A percentile compares a stretch with the other conserved stretches of the same genome.
These are phyloP conservation scores for Ceratopteris richardii DNA, from an alignment of 75 land plant genomes.

Conservation along the genomic window DNA sequence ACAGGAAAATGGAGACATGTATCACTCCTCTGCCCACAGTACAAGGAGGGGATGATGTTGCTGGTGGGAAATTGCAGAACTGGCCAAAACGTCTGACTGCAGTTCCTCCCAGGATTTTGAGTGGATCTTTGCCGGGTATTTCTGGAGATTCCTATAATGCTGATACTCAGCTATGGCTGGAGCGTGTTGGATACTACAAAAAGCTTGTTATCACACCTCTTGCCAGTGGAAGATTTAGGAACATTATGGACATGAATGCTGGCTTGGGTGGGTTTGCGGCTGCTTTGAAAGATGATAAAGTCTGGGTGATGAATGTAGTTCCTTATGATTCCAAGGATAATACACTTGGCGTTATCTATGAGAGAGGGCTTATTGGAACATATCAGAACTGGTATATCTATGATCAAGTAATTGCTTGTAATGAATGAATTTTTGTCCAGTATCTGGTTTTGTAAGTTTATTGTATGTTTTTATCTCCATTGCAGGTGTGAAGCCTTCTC, in stretches of 20 bases:
- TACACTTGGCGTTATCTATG: slow-evolving; percentile 73
- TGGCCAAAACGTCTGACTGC: slow-evolving; percentile 68
- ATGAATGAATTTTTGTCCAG: no score
- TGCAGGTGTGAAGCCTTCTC: slow-evolving; percentile 89
- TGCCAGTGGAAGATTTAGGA: slow-evolving; percentile 50
- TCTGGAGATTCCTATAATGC: slow-evolving; percentile 38
- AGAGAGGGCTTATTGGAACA: slow-evolving; percentile 79
- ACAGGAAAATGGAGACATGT: slow-evolving; percentile 66
- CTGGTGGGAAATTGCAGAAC: slow-evolving; percentile 60
- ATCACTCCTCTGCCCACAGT: slow-evolving; percentile 72
- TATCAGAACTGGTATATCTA: slow-evolving; percentile 66
- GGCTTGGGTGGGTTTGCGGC: slow-evolving; percentile 79
- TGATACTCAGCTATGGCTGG: slow-evolving; percentile 60
- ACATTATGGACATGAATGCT: slow-evolving; percentile 93
- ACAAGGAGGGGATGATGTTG: slow-evolving; percentile 34
- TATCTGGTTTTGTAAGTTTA: neutral
- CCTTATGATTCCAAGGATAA: slow-evolving; percentile 53
- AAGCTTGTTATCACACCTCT: slow-evolving; percentile 28
- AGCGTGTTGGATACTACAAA: slow-evolving; percentile 50
- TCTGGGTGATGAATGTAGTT: slow-evolving; percentile 96
- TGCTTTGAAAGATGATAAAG: slow-evolving; percentile 44
- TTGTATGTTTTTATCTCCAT: neutral
- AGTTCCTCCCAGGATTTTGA: slow-evolving; percentile 64
- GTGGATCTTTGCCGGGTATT: slow-evolving; percentile 43
- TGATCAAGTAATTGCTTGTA: slow-evolving; percentile 6